A percentile compares a stretch with the other conserved stretches of the same genome.
Evolutionary conservation across 306 rosid species (phyloP).

Genomic region (Cucumis cinereus): DNA sequence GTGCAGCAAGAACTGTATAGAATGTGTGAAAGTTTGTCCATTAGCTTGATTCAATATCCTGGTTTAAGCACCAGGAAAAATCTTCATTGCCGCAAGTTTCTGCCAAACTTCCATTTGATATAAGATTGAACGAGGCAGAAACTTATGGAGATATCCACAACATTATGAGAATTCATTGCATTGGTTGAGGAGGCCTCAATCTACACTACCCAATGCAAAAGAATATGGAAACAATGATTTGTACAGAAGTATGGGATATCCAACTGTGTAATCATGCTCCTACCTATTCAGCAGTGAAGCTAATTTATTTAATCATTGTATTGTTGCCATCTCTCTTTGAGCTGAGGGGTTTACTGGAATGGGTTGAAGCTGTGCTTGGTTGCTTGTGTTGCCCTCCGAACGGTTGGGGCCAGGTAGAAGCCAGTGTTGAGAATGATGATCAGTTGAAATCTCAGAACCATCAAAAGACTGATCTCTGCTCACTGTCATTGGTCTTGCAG

Average conservation of each 20-base stretch:
- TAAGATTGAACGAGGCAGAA: background rate
- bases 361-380: constrained; percentile 20
- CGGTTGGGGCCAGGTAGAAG: constrained; percentile 19
- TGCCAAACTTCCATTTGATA: background rate
- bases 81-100: background rate
- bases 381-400: constrained; percentile 15
- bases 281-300: constrained; percentile 3
- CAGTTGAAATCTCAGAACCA: constrained; percentile 34
- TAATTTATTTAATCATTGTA: constrained; percentile 9
- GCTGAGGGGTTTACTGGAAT: constrained; percentile 17
- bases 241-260: constrained; percentile 4
- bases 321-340: constrained; percentile 29
- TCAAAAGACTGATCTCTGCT: constrained; percentile 27
- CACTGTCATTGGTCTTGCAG: constrained; percentile 36
- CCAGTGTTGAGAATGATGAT: constrained; percentile 32
- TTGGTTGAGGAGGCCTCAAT: background rate
- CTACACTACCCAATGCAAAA: constrained; percentile 9
- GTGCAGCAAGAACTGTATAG: background rate
- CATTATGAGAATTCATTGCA: background rate
- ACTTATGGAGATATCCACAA: background rate
- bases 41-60: background rate
- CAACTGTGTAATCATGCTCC: background rate
- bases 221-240: background rate
- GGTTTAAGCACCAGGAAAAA: background rate
- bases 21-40: background rate